These are phyloP conservation scores for Fusarium nodosum DNA, from an alignment of 2,329 filamentous ascomycete genomes.

Conservation along the genomic window DNA sequence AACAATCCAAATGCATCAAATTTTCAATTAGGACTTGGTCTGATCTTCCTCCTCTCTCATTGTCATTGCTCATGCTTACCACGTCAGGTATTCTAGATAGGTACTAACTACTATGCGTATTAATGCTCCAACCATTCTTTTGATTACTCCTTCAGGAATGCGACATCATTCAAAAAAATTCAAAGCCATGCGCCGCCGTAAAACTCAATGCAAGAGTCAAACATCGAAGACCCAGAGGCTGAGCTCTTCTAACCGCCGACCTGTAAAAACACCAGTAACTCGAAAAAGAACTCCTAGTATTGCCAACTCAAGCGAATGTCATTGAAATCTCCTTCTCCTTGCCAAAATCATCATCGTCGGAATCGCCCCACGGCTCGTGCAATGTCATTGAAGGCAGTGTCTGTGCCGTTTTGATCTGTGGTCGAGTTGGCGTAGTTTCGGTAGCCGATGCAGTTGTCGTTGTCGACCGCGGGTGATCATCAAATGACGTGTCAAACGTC, in stretches of 20 bases:
- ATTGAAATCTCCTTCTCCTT: slow-evolving; percentile 82
- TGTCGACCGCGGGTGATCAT: slow-evolving; percentile 52
- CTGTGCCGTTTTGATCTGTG: slow-evolving; percentile 56
- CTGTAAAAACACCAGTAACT: slow-evolving; percentile 38
- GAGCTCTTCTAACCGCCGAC: slow-evolving; percentile 10
- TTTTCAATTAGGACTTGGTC: slow-evolving; percentile 11
- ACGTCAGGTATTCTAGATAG: slow-evolving; percentile 24
- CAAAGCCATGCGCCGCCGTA: slow-evolving; percentile 22
- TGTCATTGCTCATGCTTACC: slow-evolving; percentile 29
- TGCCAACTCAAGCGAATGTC: slow-evolving; percentile 76
- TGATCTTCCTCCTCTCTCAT: slow-evolving; percentile 14
- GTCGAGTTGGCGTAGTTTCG: slow-evolving; percentile 49
- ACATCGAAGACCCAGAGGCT: not conserved
- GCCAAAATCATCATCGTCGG: slow-evolving; percentile 76
- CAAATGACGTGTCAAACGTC: slow-evolving; percentile 78
- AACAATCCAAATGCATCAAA: slow-evolving; percentile 10
- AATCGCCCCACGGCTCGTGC: slow-evolving; percentile 77
- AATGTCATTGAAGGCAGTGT: slow-evolving; percentile 66
- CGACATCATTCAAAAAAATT: slow-evolving; percentile 36
- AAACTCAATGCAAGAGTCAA: slow-evolving; percentile 10
- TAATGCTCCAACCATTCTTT: slow-evolving; percentile 31
- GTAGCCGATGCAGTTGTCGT: slow-evolving; percentile 48
- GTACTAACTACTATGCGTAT: slow-evolving; percentile 29
- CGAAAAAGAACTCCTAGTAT: slow-evolving; percentile 21
- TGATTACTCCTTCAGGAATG: slow-evolving; percentile 34